Conservation (phyloP, 306 rosid genomes). For the Quercus cerris region DNA sequence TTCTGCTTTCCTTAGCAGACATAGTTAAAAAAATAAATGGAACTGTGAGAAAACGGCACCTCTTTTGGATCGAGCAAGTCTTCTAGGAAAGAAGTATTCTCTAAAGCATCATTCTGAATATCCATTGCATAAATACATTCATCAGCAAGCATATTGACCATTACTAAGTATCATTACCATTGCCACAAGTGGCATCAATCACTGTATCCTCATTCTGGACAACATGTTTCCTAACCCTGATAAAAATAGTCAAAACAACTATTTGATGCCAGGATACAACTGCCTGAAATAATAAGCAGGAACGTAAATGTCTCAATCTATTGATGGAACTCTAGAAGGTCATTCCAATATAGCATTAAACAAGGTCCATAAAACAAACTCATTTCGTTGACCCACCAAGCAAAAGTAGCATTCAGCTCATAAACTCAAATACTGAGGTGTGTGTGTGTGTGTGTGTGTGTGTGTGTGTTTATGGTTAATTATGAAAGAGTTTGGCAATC, state of each 20-base stretch:
- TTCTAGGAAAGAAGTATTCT: slow-evolving; percentile 57
- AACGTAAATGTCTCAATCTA: background rate
- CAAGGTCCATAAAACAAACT: no score
- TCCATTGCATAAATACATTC: slow-evolving; percentile 69
- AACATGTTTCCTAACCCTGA: no score
- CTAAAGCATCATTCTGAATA: slow-evolving; percentile 77
- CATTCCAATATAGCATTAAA: no score
- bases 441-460: no score
- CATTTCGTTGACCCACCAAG: no score
- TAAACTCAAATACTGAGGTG: no score
- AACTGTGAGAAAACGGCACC: slow-evolving; percentile 31
- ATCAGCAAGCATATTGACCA: slow-evolving; percentile 78
- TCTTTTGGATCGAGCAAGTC: slow-evolving; percentile 41
- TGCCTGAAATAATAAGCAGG: background rate
- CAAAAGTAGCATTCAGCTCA: no score
- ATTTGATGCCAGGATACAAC: background rate
- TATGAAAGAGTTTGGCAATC: no score
- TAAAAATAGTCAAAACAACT: background rate
- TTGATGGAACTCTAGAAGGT: no score
- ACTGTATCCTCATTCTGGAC: slow-evolving; percentile 67
- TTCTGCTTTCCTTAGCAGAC: background rate
- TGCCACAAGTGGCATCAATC: slow-evolving; percentile 91
- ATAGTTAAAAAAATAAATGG: background rate
- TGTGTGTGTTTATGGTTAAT: no score
- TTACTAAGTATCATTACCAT: slow-evolving; percentile 79